Conservation (phyloP, 768 basidiomycete genomes). For the Tricholoma saponaceum region DNA sequence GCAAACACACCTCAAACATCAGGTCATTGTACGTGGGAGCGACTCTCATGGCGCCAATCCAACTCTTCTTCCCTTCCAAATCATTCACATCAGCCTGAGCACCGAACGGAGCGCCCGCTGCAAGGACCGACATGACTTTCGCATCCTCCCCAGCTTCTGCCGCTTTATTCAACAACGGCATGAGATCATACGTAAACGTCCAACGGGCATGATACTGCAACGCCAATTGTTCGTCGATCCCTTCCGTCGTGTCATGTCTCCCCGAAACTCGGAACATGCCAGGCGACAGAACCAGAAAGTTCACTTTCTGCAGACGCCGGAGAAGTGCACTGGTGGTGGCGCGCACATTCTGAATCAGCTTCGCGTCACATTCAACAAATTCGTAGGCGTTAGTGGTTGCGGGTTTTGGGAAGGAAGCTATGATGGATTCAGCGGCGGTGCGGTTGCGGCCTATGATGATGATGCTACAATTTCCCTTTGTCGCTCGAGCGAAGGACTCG, state of each 20-base stretch:
- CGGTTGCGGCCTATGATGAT: conserved; percentile 51
- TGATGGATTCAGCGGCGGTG: conserved; percentile 40
- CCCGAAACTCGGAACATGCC: conserved; percentile 36
- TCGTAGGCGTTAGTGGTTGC: conserved; percentile 20
- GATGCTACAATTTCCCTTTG: conserved; percentile 48
- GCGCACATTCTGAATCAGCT: conserved; percentile 46
- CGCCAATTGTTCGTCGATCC: conserved; percentile 40
- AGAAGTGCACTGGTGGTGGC: conserved; percentile 24
- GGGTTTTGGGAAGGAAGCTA: conserved; percentile 37
- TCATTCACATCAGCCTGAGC: conserved; percentile 46
- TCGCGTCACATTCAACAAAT: conserved; percentile 49
- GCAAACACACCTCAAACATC: conserved; percentile 40
- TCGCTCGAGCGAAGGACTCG: conserved; percentile 38
- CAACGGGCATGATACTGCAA: conserved; percentile 43
- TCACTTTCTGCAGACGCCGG: conserved; percentile 38
- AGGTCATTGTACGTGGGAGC: conserved; percentile 48
- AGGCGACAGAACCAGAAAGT: conserved; percentile 47
- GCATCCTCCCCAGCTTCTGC: conserved; percentile 44
- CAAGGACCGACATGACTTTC: conserved; percentile 43
- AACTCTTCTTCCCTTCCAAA: conserved; percentile 42
- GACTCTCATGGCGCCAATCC: conserved; percentile 26
- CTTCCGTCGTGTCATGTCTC: conserved; percentile 39
- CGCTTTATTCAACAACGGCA: conserved; percentile 40
- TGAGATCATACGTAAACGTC: conserved; percentile 43
- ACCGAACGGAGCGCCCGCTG: conserved; percentile 24